Conservation (phyloP, 352 stramenopile species). For the Detonula confervacea region DNA sequence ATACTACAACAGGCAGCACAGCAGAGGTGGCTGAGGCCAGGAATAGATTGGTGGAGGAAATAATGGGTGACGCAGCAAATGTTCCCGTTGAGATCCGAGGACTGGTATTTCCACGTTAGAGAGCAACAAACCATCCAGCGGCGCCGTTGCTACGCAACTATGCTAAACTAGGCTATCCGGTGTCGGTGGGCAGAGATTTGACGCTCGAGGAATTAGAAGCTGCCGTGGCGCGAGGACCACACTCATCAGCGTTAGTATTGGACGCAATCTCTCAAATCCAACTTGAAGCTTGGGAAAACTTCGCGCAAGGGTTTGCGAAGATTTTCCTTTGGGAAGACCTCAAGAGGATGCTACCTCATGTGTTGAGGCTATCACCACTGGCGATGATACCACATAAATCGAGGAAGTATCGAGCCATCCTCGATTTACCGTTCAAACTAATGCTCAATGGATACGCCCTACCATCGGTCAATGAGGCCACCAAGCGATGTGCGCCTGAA, state of each 20-base stretch:
- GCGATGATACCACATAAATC: constrained; percentile 36
- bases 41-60: constrained; percentile 2
- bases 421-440: constrained; percentile 25
- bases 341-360: neutral
- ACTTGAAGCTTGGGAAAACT: constrained; percentile 19
- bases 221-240: constrained; percentile 9
- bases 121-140: constrained; percentile 13
- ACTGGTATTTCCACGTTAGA: constrained; percentile 9
- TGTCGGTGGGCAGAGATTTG: constrained; percentile 24
- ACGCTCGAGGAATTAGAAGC: constrained; percentile 32
- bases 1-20: neutral
- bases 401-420: constrained; percentile 2
- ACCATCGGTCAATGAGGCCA: constrained; percentile 40
- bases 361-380: constrained; percentile 18
- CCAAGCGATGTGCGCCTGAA: constrained; percentile 1
- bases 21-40: neutral
- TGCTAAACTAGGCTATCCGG: constrained; percentile 23
- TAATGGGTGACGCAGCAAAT: constrained; percentile 12
- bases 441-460: constrained; percentile 5
- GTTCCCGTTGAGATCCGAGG: constrained; percentile 2
- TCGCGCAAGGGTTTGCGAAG: constrained; percentile 9
- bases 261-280: constrained; percentile 25
- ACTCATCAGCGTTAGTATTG: neutral
- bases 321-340: constrained; percentile 20
- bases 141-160: constrained; percentile 10